These are phyloP conservation scores for Ustilago sp. DNA, from an alignment of 1,284 basidiomycete genomes.

Conservation along the genomic window DNA sequence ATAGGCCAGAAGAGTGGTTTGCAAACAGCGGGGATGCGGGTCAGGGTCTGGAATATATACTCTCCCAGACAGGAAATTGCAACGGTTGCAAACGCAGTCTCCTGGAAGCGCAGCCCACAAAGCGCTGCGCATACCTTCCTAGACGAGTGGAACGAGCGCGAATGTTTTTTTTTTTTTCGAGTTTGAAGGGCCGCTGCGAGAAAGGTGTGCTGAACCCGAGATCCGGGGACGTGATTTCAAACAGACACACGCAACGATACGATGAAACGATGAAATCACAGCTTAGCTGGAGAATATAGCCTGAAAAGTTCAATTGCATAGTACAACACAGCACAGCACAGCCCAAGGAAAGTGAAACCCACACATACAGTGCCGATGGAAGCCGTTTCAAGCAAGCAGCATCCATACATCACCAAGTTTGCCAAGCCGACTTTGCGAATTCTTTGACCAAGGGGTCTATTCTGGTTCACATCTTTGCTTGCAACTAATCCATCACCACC, in stretches of 20 bases:
- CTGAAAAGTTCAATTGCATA: neutral
- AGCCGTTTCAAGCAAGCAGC: neutral
- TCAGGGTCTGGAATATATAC: conserved; percentile 36
- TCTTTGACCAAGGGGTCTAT: neutral
- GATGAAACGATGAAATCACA: conserved; percentile 7
- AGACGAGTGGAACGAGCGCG: neutral
- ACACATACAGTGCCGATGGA: neutral
- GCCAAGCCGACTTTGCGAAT: conserved; percentile 12
- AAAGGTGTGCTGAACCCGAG: conserved; percentile 7
- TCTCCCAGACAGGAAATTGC: neutral
- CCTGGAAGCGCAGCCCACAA: neutral
- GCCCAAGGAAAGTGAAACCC: conserved; percentile 1
- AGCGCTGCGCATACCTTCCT: neutral
- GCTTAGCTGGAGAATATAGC: conserved; percentile 9
- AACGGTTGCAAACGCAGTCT: conserved; percentile 17
- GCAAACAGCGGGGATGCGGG: conserved; percentile 23
- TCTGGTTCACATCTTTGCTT: no score
- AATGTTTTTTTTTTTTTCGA: conserved; percentile 19
- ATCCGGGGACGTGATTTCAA: conserved; percentile 2
- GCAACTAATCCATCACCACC: neutral
- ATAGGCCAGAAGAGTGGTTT: conserved; percentile 56
- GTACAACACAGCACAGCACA: conserved; percentile 11
- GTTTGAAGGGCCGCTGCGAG: conserved; percentile 29
- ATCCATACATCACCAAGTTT: neutral
- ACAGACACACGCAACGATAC: conserved; percentile 1